phyloP scores from a whole-genome alignment of 2,329 filamentous ascomycete genomes.

The Aspergillus alliaceus region DNA sequence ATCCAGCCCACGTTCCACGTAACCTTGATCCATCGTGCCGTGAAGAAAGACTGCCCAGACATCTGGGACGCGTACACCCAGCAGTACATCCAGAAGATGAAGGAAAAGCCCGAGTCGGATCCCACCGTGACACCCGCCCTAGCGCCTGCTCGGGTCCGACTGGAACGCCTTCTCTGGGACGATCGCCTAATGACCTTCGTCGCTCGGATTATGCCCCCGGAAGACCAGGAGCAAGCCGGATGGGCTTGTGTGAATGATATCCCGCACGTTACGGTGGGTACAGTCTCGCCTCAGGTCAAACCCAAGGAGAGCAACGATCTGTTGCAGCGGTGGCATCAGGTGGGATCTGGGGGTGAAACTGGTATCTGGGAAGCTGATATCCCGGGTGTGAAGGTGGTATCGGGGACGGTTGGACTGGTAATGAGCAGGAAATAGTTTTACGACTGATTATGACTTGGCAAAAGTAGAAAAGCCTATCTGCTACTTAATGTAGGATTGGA shows the following conservation, averaged over 20 bases:
- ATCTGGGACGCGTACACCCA: conserved; percentile 73
- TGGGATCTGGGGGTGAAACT: conserved; percentile 50
- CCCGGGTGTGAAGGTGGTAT: conserved; percentile 55
- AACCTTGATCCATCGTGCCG: conserved; percentile 82
- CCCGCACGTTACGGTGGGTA: conserved; percentile 89
- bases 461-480: background rate
- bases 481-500: background rate
- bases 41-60: conserved; percentile 59
- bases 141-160: conserved; percentile 47
- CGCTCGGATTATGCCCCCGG: conserved; percentile 60
- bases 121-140: conserved; percentile 32
- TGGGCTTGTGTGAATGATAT: conserved; percentile 75
- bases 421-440: conserved; percentile 32
- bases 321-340: conserved; percentile 70
- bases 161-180: conserved; percentile 76
- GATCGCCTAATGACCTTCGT: conserved; percentile 88
- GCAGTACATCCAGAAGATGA: conserved; percentile 51
- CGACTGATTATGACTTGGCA: background rate
- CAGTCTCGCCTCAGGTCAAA: conserved; percentile 71
- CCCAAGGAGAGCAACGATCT: conserved; percentile 93
- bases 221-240: conserved; percentile 42
- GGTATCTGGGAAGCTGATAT: conserved; percentile 58
- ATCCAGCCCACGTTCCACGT: conserved; percentile 89
- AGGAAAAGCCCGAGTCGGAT: conserved; percentile 24
- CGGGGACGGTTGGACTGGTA: conserved; percentile 55